A percentile compares a stretch with the other conserved stretches of the same genome.
Evolutionary conservation across 768 basidiomycete genomes (phyloP).

Genomic region (Tubosaeta sp.): DNA sequence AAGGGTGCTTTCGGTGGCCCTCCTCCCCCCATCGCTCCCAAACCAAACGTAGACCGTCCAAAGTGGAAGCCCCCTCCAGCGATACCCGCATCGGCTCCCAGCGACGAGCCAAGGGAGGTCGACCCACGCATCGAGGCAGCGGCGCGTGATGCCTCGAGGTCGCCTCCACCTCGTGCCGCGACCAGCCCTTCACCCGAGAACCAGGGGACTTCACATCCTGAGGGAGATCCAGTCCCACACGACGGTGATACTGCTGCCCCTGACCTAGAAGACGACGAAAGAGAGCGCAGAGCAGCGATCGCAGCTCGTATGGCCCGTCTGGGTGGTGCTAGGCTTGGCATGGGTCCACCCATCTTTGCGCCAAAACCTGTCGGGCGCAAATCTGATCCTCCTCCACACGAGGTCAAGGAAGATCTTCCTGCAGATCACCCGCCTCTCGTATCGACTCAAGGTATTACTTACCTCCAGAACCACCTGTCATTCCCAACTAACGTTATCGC

Average conservation of each 20-base stretch:
- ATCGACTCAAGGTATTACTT: constrained; percentile 18
- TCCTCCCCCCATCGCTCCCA: constrained; percentile 45
- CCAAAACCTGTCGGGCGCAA: constrained; percentile 43
- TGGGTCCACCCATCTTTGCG: constrained; percentile 72
- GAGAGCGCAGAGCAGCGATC: constrained; percentile 78
- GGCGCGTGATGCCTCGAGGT: constrained; percentile 29
- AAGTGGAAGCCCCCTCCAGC: constrained; percentile 84
- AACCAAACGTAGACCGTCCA: constrained; percentile 59
- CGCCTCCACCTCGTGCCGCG: constrained; percentile 31
- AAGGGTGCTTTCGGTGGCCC: constrained; percentile 69
- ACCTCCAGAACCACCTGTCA: neutral
- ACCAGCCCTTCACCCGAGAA: constrained; percentile 15
- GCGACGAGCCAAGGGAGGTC: constrained; percentile 40
- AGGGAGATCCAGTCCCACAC: constrained; percentile 24
- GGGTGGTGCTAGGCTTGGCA: constrained; percentile 79
- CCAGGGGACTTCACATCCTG: constrained; percentile 17
- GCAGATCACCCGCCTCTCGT: constrained; percentile 7
- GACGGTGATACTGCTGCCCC: constrained; percentile 24
- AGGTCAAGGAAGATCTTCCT: constrained; percentile 21
- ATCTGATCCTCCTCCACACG: constrained; percentile 18
- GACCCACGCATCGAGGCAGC: constrained; percentile 10
- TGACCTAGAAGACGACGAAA: constrained; percentile 63
- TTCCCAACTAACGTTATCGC: constrained; percentile 3
- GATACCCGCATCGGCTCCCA: constrained; percentile 37
- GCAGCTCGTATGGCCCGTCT: constrained; percentile 92